Percentiles rank a stretch among this genome's conserved stretches.
These are phyloP conservation scores for Meyerozyma sp. DNA, from an alignment of 1,139 yeast genomes.

Conservation along the genomic window DNA sequence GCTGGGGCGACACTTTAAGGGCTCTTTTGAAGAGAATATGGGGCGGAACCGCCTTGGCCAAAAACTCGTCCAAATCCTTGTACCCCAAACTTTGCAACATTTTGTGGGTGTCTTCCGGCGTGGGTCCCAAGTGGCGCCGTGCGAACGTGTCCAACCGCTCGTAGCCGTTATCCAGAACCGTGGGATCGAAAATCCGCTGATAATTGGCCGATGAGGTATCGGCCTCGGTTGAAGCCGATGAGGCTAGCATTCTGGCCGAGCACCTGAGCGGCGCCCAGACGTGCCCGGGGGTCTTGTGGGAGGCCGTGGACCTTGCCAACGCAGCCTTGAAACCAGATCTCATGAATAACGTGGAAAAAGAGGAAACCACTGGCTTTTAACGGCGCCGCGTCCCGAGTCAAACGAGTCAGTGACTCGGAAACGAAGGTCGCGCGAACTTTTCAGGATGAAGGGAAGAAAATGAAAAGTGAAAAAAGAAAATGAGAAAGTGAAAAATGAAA, in stretches of 20 bases:
- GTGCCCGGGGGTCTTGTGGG: neutral
- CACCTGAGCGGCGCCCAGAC: neutral
- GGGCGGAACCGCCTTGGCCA: slow-evolving; percentile 69
- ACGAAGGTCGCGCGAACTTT: too few relatives aligned
- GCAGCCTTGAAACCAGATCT: neutral
- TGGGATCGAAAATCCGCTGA: slow-evolving; percentile 34
- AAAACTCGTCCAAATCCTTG: slow-evolving; percentile 63
- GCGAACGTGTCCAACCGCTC: slow-evolving; percentile 72
- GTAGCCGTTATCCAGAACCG: slow-evolving; percentile 10
- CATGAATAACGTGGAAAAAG: neutral
- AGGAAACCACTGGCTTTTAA: neutral
- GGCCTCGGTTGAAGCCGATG: slow-evolving; percentile 21
- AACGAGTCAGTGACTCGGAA: neutral
- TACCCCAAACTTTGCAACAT: slow-evolving; percentile 71
- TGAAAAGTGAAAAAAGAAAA: too few relatives aligned
- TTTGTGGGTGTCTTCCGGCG: slow-evolving; percentile 50
- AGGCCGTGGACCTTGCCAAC: neutral
- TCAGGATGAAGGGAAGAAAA: too few relatives aligned
- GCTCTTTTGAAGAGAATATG: slow-evolving; percentile 67
- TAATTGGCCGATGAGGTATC: slow-evolving; percentile 45
- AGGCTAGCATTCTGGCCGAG: slow-evolving; percentile 13
- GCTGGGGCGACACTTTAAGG: slow-evolving; percentile 54
- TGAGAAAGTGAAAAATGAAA: too few relatives aligned
- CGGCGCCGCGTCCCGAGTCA: neutral
- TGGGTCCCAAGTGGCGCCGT: slow-evolving; percentile 89